Evolutionary conservation across 805 yeast genomes (phyloP), one percentile per base, ranked within the genome.

Genomic region (Wickerhamomyces pijperi): DNA sequence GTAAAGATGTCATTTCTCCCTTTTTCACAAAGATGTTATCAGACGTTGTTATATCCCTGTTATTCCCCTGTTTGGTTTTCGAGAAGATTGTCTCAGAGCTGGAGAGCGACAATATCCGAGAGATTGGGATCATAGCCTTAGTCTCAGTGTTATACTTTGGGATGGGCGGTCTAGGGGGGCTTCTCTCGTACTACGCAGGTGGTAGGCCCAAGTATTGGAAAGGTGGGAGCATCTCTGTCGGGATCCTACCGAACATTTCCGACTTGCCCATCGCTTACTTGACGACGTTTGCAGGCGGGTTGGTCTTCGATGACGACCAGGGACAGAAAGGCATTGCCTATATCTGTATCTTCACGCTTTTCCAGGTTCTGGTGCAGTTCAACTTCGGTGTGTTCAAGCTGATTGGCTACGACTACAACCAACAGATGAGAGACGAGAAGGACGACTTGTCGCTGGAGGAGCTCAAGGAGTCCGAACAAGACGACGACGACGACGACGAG

Each of bases 301-400:
- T 41, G 14, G 62, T 70, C 6, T 78, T 87, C 49, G 63, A 78
- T 0, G 50, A 64, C 14, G 70, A 58, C 4, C 76, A 82, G 44
- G 85, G 84, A 29, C 68, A 74, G 39, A 70, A 72, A 48, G 97
- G 96, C 19, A 80, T 82, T 19, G 92, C 96, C 1, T 84, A 82
- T 58, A 80, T 83, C 17, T 80, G 87, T 50, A 78, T 87, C 28
- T 82, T 81, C 49, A 64, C 80, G 35, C 80, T 85, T 3, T 67
- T 80, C 28, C 82, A 58, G 61, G 76, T 41, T 56, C 78, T 33
- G 63, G 70, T 53, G 73, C 84, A 53, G 15, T 87, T 87, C 61
- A 81, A 83, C 49, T 55, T 81, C 31, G 96, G 96, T 9, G 76
- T 84, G 2, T 80, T 77, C 50, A 67, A 76, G 46, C 60, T 87